Evolutionary conservation across 345 rosid genomes (phyloP).

Genomic region (Lenwebbia sp.): DNA sequence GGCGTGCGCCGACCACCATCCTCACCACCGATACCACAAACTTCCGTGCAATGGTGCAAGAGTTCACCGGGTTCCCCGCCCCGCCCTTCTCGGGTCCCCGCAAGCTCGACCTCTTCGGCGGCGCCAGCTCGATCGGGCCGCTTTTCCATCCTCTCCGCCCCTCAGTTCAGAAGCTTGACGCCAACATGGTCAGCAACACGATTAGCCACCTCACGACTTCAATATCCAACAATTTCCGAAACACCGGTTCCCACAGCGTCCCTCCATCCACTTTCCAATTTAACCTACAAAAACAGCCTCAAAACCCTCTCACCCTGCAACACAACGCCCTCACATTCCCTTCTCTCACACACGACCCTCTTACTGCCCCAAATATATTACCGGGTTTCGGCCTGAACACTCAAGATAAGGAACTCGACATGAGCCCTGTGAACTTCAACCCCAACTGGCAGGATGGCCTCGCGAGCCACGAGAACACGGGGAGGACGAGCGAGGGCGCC

Average conservation of each 20-base stretch:
- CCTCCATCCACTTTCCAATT: background rate
- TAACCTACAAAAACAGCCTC: background rate
- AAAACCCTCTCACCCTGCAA: background rate
- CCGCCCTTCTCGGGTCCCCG: slow-evolving; percentile 68
- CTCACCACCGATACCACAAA: slow-evolving; percentile 84
- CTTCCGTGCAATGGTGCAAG: slow-evolving; percentile 94
- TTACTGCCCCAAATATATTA: background rate
- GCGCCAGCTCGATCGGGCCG: slow-evolving; percentile 4
- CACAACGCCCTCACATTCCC: background rate
- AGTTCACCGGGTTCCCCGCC: slow-evolving; percentile 82
- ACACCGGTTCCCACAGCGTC: background rate
- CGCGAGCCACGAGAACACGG: background rate
- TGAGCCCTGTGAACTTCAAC: background rate
- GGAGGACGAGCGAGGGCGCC: slow-evolving; percentile 4
- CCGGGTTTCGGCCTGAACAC: background rate
- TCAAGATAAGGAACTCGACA: background rate
- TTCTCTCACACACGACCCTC: background rate
- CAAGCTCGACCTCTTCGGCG: slow-evolving; percentile 55
- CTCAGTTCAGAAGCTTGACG: slow-evolving; percentile 3
- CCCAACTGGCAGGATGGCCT: background rate
- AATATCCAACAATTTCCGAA: background rate
- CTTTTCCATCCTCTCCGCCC: slow-evolving; percentile 23
- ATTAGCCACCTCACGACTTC: background rate
- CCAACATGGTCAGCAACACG: background rate
- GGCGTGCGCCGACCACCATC: slow-evolving; percentile 85